phyloP scores from a whole-genome alignment of 768 basidiomycete species.

The Tulasnella sp. region DNA sequence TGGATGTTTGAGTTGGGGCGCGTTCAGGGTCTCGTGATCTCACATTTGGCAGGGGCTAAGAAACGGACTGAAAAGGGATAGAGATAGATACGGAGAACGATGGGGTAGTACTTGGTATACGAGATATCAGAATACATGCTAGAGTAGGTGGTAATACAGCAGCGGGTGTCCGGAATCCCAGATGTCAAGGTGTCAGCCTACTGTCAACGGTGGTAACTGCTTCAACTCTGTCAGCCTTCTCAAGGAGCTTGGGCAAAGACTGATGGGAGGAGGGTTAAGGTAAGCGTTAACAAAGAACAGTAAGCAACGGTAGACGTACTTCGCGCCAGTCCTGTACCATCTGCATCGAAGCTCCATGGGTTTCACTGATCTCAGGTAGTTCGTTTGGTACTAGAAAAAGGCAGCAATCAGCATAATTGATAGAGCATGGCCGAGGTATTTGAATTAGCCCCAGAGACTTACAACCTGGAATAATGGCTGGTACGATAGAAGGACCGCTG shows the following conservation, averaged over 20 bases:
- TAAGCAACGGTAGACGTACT: background rate
- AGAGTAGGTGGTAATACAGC: background rate
- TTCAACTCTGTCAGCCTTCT: slow-evolving; percentile 11
- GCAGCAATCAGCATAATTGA: background rate
- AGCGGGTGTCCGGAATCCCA: background rate
- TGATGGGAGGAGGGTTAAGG: background rate
- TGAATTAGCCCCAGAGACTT: background rate
- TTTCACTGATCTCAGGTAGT: background rate
- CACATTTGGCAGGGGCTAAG: background rate
- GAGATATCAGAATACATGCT: slow-evolving; percentile 8
- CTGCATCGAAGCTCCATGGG: background rate
- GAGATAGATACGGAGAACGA: background rate
- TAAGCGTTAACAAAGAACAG: background rate
- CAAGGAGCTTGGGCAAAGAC: slow-evolving; percentile 1
- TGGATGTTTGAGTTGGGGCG: background rate
- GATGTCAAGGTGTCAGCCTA: slow-evolving; percentile 3
- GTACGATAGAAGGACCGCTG: background rate
- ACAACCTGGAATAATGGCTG: background rate
- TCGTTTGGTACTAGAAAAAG: background rate
- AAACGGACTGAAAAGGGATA: background rate
- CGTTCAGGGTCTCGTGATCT: background rate
- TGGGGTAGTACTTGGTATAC: background rate
- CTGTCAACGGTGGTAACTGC: slow-evolving; percentile 7
- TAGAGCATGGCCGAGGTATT: background rate
- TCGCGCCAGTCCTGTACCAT: slow-evolving; percentile 13